Conservation (phyloP, 2,329 filamentous ascomycete genomes). For the Colletotrichum neosansevieriae region DNA sequence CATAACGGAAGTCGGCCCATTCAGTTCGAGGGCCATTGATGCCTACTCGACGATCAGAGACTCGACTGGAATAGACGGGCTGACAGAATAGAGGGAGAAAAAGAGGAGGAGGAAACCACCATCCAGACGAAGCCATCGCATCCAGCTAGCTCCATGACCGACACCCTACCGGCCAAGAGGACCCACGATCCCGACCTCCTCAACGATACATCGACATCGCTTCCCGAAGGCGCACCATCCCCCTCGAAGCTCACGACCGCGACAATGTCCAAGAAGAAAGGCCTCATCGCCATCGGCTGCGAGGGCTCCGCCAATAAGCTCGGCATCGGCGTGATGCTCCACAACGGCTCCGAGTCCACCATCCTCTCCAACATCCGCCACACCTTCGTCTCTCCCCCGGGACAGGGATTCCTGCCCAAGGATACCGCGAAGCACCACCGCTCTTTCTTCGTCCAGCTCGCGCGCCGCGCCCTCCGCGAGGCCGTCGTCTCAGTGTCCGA, state of each 20-base stretch:
- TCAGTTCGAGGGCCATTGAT: not conserved
- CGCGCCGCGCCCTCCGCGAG: slow-evolving; percentile 80
- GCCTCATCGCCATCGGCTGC: slow-evolving; percentile 67
- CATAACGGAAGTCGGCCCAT: not conserved
- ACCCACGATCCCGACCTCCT: slow-evolving; percentile 31
- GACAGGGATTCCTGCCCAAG: slow-evolving; percentile 94
- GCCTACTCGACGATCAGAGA: not conserved
- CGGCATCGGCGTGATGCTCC: slow-evolving; percentile 90
- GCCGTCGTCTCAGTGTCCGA: slow-evolving; percentile 73
- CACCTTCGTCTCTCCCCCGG: slow-evolving; percentile 92
- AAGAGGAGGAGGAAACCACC: not conserved
- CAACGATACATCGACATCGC: not conserved
- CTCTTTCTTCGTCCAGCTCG: slow-evolving; percentile 83
- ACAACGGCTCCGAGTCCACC: slow-evolving; percentile 69
- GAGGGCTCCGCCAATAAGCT: slow-evolving; percentile 99
- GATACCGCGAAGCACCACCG: slow-evolving; percentile 96
- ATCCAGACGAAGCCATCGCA: slow-evolving; percentile 4
- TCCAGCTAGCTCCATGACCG: slow-evolving; percentile 30
- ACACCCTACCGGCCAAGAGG: slow-evolving; percentile 27
- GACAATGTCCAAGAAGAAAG: slow-evolving; percentile 50
- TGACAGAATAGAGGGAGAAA: not conserved
- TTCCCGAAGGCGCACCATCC: slow-evolving; percentile 3
- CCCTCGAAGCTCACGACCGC: slow-evolving; percentile 35
- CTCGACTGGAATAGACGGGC: not conserved
- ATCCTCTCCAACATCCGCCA: slow-evolving; percentile 95